Base-by-base conservation (phyloP, 2,329 filamentous ascomycete species). In the Apiospora sp. region DNA sequence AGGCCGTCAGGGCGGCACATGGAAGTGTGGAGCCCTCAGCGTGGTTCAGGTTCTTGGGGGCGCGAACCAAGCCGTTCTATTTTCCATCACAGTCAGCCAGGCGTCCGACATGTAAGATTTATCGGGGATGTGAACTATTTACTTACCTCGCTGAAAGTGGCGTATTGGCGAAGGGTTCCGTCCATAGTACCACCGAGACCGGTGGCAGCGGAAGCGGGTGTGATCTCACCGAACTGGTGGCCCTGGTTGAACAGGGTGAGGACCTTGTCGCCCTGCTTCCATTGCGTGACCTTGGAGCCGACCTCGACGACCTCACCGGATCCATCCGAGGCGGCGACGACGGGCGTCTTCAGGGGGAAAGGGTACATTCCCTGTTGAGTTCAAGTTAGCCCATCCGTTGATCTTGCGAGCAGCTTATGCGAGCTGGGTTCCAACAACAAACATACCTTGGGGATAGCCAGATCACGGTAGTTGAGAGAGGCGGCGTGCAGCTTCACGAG, bases 181-280 rank as follows among this genome's bases (percentile, higher is more conserved):
- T 95, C 89, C 0, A 92, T 72, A 14, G 86, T 86, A 68, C 92
- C 93, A 71, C 93, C 93, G 1, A 95, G 87, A 3, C 92, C 92
- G 0, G 90, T 90, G 0, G 73, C 71, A 6, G 83, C 72, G 37
- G 81, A 83, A 1, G 75, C 73, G 1, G 72, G 16, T 46, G 80
- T 81, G n/a, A 86, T 73, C 37, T 82, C 74, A 1, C 87, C 87
- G 73, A 80, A 83, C 72, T 87, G 82, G 76, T 89, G 87, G 71
- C 80, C 83, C 78, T 89, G 87, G 82, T 87, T 88, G 83, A 93
- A 93, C 75, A 93, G 86, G 3, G 90, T 92, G 71, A 86, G 78
- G 71, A 91, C 87, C 61, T 84, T 83, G 81, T 90, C 88, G 72
- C 89, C 89, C 69, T 83, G 80, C 78, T 85, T 83, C 81, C 87